Evolutionary conservation across 2,329 filamentous ascomycete species (phyloP), one percentile per base, ranked within the genome.

Genomic region (Ophiostoma ulmi): DNA sequence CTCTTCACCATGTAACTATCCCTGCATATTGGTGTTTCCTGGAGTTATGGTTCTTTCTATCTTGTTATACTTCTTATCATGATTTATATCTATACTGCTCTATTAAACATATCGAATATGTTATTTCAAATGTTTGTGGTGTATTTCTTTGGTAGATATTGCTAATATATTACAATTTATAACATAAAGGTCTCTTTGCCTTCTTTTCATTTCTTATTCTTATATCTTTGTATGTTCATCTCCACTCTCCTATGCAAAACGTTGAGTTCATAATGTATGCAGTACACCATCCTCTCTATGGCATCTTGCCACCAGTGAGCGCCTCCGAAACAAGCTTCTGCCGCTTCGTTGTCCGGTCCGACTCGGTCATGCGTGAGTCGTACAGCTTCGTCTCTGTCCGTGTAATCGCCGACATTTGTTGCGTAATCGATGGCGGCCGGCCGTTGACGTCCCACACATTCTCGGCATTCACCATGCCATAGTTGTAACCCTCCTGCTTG

Each of bases 221-320:
- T 13, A 4, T 26, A 13, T 31, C 22, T 35, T 17, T 61, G 13
- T 31, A 5, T 17, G 8, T 31, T 61, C 17, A 11, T 61, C 8
- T 0, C 13, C 22, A 11, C 52, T 36, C 26, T 31, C 22, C 52
- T 11, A 58, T 31, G 52, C 52, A 26, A 48, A 48, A 58, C 52
- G 52, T 13, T n/a, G 26, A 6, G 20, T 35, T 65, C 36, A 65
- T 38, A 65, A 65, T 65, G 36, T 65, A n/a, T 5, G 4, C 14
- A 31, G 35, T 8, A 22, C n/a, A 48, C 17, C 20, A 13, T 39
- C 38, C 38, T 17, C 13, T 35, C 26, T 67, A 67, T 44, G 72
- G 81, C 80, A 87, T 83, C 79, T 85, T 87, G 72, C 86, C 86
- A 69, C 86, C 86, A 31, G 86, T 88, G 72, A 88, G 80, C 78